Evolutionary conservation across 441 rosid species (phyloP), one percentile per base, ranked within the genome.

Genomic region (Breynia disticha): DNA sequence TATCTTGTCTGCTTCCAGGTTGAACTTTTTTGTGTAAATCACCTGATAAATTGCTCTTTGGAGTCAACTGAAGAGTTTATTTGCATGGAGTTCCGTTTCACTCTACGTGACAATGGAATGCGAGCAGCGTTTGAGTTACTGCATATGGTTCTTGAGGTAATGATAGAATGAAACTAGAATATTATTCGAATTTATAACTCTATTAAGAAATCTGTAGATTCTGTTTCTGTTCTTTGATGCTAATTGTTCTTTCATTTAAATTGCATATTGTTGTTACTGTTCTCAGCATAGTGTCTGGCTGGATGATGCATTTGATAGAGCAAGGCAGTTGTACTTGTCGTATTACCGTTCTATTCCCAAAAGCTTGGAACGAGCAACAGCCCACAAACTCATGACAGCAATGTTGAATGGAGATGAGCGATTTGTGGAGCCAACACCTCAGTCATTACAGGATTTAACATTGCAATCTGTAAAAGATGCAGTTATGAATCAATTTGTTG

Each of bases 141-240:
- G 63, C 99, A 94, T 70, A 94, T 94, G 97, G 99, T 94, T 69
- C 97, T 94, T 60, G 97, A 90, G 99, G 99, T 93, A 84, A 20
- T 51, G 15, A 59, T 37, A 41, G 44, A 3, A 41, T 41, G 1
- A 28, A 28, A 28, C 35, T 28, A 4, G 35, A 5, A 28, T 28
- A 28, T 3, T 28, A 28, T 28, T 28, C 8, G 35, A 28, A 28
- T 28, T 28, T 28, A 5, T 28, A 28, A 28, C 35, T 28, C 35
- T 28, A 28, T 28, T 28, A 9, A 28, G 35, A 5, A 28, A 4
- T 28, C 35, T 45, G 16, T 6, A 13, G 18, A 1, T 15, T 15
- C 16, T 45, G 48, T 15, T 45, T 45, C 18, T 15, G 16, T 45
- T 14, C 48, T 18, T 15, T 45, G 48, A 16, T 45, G 48, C 18